Evolutionary conservation across 257 asterid species (phyloP).

Genomic region (Linaria vulgaris): DNA sequence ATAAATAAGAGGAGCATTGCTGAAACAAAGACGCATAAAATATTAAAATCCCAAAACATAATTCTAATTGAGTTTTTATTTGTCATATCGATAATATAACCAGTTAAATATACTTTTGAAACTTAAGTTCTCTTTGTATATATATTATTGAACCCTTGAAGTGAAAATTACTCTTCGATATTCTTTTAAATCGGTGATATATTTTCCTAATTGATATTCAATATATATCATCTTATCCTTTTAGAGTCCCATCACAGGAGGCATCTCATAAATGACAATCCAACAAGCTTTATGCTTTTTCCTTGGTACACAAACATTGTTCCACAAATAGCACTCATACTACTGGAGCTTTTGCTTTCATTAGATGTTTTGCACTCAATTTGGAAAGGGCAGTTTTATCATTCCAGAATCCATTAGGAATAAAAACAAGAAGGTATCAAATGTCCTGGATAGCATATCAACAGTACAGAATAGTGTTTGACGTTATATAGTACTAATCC

Average conservation of each 20-base stretch:
- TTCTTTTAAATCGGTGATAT: no score
- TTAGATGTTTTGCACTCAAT: constrained; percentile 38
- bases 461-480: constrained; percentile 15
- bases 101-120: no score
- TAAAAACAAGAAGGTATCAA: constrained; percentile 29
- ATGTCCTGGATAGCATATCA: constrained; percentile 20
- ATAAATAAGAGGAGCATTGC: no score
- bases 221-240: constrained; percentile 34
- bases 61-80: no score
- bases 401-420: constrained; percentile 34
- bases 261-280: constrained; percentile 41
- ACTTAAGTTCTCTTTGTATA: no score
- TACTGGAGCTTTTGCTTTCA: constrained; percentile 29
- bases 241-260: constrained; percentile 34
- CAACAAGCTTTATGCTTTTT: constrained; percentile 42
- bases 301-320: constrained; percentile 44
- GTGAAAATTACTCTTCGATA: no score
- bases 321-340: constrained; percentile 45
- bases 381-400: constrained; percentile 29
- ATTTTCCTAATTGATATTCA: no score
- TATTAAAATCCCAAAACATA: no score
- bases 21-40: no score
- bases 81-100: no score
- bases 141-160: no score
- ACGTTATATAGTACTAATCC: constrained; percentile 1